Evolutionary conservation across 2,329 filamentous ascomycete genomes (phyloP).

Genomic region (Beauveria sp.): DNA sequence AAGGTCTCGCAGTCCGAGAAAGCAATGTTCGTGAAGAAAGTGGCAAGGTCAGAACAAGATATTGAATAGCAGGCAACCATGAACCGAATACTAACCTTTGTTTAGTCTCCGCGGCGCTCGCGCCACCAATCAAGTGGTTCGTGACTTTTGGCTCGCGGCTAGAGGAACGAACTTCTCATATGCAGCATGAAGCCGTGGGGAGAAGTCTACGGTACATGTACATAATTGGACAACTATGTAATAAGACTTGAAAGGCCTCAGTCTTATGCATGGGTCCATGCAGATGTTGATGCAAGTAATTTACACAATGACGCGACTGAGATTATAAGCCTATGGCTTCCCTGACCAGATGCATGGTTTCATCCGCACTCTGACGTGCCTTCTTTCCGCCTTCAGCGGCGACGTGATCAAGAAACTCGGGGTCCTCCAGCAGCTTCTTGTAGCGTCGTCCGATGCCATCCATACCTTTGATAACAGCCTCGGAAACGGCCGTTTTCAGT

Average conservation of each 20-base stretch:
- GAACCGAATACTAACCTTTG: conserved; percentile 1
- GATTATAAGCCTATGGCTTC: conserved; percentile 41
- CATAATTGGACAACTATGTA: not conserved
- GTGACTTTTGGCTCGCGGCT: conserved; percentile 66
- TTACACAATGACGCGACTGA: not conserved
- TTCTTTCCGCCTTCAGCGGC: conserved; percentile 50
- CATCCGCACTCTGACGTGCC: conserved; percentile 53
- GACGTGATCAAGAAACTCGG: conserved; percentile 49
- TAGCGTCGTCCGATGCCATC: conserved; percentile 50
- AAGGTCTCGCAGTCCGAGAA: conserved; percentile 54
- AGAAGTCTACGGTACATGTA: not conserved
- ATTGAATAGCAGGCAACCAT: not conserved
- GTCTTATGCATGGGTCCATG: not conserved
- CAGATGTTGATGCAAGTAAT: not conserved
- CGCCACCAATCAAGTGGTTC: conserved; percentile 58
- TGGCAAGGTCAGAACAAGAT: conserved; percentile 44
- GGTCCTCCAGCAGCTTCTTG: conserved; percentile 37
- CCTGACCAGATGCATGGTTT: conserved; percentile 47
- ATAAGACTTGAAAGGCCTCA: not conserved
- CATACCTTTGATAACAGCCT: conserved; percentile 47
- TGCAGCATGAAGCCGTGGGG: conserved; percentile 34
- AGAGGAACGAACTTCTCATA: conserved; percentile 55
- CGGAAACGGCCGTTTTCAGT: conserved; percentile 48
- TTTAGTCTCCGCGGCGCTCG: conserved; percentile 54
- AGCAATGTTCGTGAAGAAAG: conserved; percentile 55